Conservation (phyloP, 331 rosid genomes). For the Stylosanthes scabra region DNA sequence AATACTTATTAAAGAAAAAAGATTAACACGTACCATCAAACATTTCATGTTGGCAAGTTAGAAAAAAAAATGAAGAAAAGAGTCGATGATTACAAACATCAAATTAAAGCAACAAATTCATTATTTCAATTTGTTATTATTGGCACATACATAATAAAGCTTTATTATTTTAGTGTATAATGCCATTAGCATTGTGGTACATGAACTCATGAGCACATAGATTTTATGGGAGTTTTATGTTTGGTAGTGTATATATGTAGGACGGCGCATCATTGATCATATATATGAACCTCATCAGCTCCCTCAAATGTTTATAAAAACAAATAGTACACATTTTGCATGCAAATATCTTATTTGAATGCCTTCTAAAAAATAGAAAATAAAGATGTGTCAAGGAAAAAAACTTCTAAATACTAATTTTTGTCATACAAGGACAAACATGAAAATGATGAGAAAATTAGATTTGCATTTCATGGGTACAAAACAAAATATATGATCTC, state of each 20-base stretch:
- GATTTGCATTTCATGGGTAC: too few species aligned
- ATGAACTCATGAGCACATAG: neutral
- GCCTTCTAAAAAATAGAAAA: neutral
- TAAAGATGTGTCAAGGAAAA: too few species aligned
- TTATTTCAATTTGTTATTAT: neutral
- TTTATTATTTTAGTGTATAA: neutral
- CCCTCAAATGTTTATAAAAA: neutral
- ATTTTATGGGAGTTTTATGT: neutral
- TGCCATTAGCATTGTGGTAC: neutral
- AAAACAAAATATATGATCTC: too few species aligned
- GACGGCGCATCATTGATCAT: neutral
- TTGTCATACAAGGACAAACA: too few species aligned
- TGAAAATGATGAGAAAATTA: too few species aligned
- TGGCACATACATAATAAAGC: neutral
- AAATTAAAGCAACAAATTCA: neutral
- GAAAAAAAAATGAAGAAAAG: neutral
- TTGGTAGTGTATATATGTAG: neutral
- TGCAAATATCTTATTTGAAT: too few species aligned
- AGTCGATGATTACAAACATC: too few species aligned
- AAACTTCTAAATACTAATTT: too few species aligned
- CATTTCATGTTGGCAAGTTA: too few species aligned
- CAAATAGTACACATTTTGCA: neutral
- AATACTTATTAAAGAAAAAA: too few species aligned
- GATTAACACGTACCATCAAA: too few species aligned
- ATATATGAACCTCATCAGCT: neutral